Conservation (phyloP, 2,329 filamentous ascomycete species). For the Fusarium graminum region DNA sequence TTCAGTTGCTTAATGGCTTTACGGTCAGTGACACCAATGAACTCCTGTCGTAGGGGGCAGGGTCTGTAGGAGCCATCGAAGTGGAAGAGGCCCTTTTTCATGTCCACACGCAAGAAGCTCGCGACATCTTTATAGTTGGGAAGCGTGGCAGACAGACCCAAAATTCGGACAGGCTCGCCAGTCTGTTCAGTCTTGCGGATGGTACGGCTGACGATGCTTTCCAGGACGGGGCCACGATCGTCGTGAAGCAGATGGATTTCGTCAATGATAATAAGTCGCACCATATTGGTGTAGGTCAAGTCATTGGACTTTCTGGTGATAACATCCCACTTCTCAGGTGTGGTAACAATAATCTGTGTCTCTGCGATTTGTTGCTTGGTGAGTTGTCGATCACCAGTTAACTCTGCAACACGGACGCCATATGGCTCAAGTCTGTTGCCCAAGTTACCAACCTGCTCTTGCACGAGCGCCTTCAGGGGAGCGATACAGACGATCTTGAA, state of each 20-base stretch:
- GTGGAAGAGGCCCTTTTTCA: slow-evolving; percentile 88
- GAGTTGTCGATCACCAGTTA: slow-evolving; percentile 97
- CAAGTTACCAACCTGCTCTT: slow-evolving; percentile 98
- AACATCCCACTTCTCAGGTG: slow-evolving; percentile 98
- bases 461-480: slow-evolving; percentile 92
- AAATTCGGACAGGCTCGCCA: slow-evolving; percentile 89
- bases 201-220: slow-evolving; percentile 95
- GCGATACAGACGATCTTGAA: slow-evolving; percentile 99
- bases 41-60: slow-evolving; percentile 95
- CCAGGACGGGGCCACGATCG: slow-evolving; percentile 94
- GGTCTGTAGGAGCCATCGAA: slow-evolving; percentile 95
- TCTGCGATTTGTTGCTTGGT: slow-evolving; percentile 99
- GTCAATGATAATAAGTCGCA: slow-evolving; percentile 94
- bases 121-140: slow-evolving; percentile 98
- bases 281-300: slow-evolving; percentile 96
- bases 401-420: slow-evolving; percentile 91
- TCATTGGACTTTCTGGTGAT: slow-evolving; percentile 98
- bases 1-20: slow-evolving; percentile 99
- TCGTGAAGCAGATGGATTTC: slow-evolving; percentile 98
- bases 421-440: slow-evolving; percentile 90
- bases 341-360: slow-evolving; percentile 98
- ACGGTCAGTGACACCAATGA: slow-evolving; percentile 96
- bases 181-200: slow-evolving; percentile 95
- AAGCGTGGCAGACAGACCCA: slow-evolving; percentile 93
- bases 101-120: slow-evolving; percentile 92